These are phyloP conservation scores for Aspergillus carlsbadensis DNA, from an alignment of 495 filamentous ascomycete species.

Conservation along the genomic window DNA sequence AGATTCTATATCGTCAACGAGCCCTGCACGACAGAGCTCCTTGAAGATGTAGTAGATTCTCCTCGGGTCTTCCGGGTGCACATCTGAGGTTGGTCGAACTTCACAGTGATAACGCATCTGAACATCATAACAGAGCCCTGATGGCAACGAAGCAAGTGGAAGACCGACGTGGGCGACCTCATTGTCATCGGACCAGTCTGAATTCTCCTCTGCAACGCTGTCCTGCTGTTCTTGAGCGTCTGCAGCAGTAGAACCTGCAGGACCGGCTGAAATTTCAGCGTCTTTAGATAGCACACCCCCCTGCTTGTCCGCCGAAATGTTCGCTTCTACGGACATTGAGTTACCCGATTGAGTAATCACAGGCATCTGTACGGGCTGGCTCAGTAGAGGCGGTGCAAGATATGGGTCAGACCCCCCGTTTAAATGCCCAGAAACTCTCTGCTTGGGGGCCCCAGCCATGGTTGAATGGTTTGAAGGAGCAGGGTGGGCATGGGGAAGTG, in stretches of 20 bases:
- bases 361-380: slow-evolving; percentile 17
- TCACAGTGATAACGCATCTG: slow-evolving; percentile 93
- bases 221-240: slow-evolving; percentile 29
- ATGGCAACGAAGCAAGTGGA: slow-evolving; percentile 51
- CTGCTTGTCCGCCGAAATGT: neutral
- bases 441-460: slow-evolving; percentile 12
- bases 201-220: slow-evolving; percentile 38
- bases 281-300: slow-evolving; percentile 22
- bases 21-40: slow-evolving; percentile 72
- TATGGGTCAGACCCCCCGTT: slow-evolving; percentile 22
- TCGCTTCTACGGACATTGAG: neutral
- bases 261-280: slow-evolving; percentile 24
- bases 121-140: slow-evolving; percentile 84
- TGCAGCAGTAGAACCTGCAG: slow-evolving; percentile 20
- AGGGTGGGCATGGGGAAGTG: slow-evolving; percentile 22
- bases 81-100: slow-evolving; percentile 63
- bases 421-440: slow-evolving; percentile 14
- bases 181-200: slow-evolving; percentile 44
- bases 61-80: slow-evolving; percentile 91
- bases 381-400: slow-evolving; percentile 32
- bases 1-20: slow-evolving; percentile 60
- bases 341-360: slow-evolving; percentile 9
- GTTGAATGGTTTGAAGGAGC: slow-evolving; percentile 18
- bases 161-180: slow-evolving; percentile 25
- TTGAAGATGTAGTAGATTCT: slow-evolving; percentile 89